Evolutionary conservation across 148 eudicot species (phyloP), one percentile per base, ranked within the genome.

Genomic region (Spergularia bocconei): DNA sequence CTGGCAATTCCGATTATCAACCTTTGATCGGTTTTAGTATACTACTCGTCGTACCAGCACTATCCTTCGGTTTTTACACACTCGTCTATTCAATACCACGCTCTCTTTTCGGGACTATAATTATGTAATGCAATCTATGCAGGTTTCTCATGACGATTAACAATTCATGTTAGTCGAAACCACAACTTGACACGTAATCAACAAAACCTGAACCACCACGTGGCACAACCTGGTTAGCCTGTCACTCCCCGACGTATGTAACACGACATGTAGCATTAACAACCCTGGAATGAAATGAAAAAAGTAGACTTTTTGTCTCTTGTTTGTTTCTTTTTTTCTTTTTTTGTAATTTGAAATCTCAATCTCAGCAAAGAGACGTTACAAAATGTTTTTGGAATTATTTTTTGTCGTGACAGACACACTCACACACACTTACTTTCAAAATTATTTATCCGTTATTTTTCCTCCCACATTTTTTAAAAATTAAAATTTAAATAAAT

Each of bases 311-410:
- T 78, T 81, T 80, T 72, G 70, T 75, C 80, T 56, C 80, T 52
- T 84, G 79, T 63, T 71, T 29, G 36, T 29, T 29, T 29, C 3
- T 29, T 29, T 29, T 29, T 29, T 29, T 29, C 3, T 4, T 68
- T 72, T 47, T 80, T 69, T 75, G 64, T 50, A 88, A 86, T 86
- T 88, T 88, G 89, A 86, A 86, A 68, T 77, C 82, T 83, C 79
- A 79, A 77, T 75, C 80, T 74, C 73, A 58, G 72, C 64, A 88
- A 82, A 86, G 91, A 88, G 91, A 84, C 91, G 91, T 89, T 89
- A 76, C 80, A 44, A 77, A 77, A 82, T 47, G 19, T 68, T 77
- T 75, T 85, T 81, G 73, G 73, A 67, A 69, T 83, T 81, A 41
- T 58, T 83, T 58, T 67, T 6, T 63, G 36, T 29, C 3, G 53